Percentiles rank a stretch among this genome's conserved stretches.
These are phyloP conservation scores for Chalciporus sp. DNA, from an alignment of 1,284 basidiomycete genomes.

Conservation along the genomic window DNA sequence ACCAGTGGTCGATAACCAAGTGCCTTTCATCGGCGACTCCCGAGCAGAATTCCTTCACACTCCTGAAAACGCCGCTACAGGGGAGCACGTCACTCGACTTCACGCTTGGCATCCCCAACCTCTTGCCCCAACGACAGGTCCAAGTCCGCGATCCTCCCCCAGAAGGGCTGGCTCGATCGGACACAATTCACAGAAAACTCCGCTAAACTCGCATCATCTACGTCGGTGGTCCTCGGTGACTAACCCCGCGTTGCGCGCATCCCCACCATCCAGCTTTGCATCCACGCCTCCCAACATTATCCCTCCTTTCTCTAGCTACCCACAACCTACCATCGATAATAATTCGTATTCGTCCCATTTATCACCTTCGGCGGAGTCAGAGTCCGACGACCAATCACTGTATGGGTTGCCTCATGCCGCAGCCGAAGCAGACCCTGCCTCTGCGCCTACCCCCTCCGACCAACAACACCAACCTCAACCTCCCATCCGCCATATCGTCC, in stretches of 20 bases:
- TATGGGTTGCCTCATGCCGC: conserved; percentile 24
- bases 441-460: background rate
- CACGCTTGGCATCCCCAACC: conserved; percentile 30
- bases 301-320: conserved; percentile 25
- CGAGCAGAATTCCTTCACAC: conserved; percentile 22
- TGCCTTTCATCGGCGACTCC: conserved; percentile 30
- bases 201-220: conserved; percentile 31
- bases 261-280: conserved; percentile 15
- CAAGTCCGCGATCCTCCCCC: conserved; percentile 37
- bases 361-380: conserved; percentile 30
- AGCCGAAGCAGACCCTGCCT: conserved; percentile 14
- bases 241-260: conserved; percentile 30
- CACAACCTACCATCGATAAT: conserved; percentile 16
- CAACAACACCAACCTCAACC: background rate
- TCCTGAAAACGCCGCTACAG: conserved; percentile 13
- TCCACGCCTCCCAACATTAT: conserved; percentile 16
- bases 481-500: conserved; percentile 22
- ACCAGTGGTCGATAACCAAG: conserved; percentile 32
- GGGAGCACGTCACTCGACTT: conserved; percentile 20
- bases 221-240: conserved; percentile 37
- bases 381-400: conserved; percentile 22
- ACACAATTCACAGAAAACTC: conserved; percentile 33
- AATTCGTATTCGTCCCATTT: conserved; percentile 18
- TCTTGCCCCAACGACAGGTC: conserved; percentile 14
- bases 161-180: conserved; percentile 38